Percentiles rank a stretch among this genome's conserved stretches.
These are phyloP conservation scores for Hypoxylon sp. DNA, from an alignment of 2,329 filamentous ascomycete species.

Conservation along the genomic window DNA sequence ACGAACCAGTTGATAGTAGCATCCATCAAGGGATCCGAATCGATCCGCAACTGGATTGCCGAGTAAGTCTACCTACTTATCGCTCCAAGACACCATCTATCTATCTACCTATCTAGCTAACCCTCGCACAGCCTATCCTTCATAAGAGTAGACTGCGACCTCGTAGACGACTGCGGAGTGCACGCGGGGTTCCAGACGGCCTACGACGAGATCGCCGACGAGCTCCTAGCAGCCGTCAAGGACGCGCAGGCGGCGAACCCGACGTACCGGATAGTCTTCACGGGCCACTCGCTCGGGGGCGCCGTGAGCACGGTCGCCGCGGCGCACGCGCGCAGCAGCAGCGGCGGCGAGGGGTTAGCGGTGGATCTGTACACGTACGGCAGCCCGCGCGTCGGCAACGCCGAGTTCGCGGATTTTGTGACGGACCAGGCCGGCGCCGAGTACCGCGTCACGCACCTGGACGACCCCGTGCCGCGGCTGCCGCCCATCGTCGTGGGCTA, in stretches of 20 bases:
- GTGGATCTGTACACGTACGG: constrained; percentile 73
- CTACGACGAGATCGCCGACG: constrained; percentile 62
- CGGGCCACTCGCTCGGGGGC: constrained; percentile 75
- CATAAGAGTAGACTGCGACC: constrained; percentile 47
- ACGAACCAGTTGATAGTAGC: constrained; percentile 63
- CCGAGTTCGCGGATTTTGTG: constrained; percentile 62
- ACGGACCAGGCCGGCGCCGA: constrained; percentile 60
- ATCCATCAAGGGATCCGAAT: constrained; percentile 66
- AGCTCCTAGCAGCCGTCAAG: constrained; percentile 55
- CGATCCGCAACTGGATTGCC: constrained; percentile 68
- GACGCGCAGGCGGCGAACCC: constrained; percentile 58
- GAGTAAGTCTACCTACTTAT: constrained; percentile 51
- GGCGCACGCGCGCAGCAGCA: constrained; percentile 61
- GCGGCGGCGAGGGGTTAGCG: no score
- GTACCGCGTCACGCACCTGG: constrained; percentile 71
- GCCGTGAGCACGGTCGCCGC: constrained; percentile 69
- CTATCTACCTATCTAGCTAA: no score
- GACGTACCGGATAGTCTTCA: constrained; percentile 62
- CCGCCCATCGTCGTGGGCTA: constrained; percentile 69
- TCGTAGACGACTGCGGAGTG: constrained; percentile 57
- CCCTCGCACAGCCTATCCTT: constrained; percentile 51
- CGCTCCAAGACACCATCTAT: no score
- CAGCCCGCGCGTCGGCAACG: constrained; percentile 70
- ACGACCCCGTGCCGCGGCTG: constrained; percentile 74
- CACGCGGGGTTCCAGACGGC: constrained; percentile 68